Conservation (phyloP, 495 filamentous ascomycete genomes). For the Bryoglossum gracile region DNA sequence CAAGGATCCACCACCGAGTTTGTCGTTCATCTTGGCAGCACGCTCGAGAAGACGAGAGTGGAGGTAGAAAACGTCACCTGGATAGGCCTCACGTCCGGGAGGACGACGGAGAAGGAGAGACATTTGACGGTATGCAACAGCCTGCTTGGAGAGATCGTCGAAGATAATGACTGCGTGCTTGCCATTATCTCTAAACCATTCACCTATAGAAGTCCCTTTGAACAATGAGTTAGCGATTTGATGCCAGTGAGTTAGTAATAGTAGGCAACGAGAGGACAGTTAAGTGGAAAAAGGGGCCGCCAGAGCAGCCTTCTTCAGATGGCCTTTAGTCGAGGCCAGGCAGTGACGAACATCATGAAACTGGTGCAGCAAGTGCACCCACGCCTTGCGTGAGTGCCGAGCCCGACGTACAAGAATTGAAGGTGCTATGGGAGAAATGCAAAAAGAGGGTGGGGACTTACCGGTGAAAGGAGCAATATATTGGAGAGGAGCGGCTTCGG, state of each 20-base stretch:
- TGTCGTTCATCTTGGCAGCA: constrained; percentile 98
- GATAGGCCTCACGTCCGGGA: constrained; percentile 99
- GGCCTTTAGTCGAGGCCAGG: no score
- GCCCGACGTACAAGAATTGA: constrained; percentile 10
- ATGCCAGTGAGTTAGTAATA: no score
- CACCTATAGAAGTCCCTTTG: constrained; percentile 57
- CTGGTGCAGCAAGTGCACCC: no score
- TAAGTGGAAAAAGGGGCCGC: background rate
- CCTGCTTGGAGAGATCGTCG: constrained; percentile 98
- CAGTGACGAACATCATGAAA: no score
- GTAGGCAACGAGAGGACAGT: background rate
- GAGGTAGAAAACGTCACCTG: constrained; percentile 99
- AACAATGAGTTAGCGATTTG: constrained; percentile 1
- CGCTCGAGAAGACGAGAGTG: constrained; percentile 99
- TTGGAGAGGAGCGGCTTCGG: constrained; percentile 89
- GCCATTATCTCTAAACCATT: constrained; percentile 87
- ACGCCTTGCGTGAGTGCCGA: no score
- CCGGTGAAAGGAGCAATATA: constrained; percentile 95
- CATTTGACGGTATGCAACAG: constrained; percentile 99
- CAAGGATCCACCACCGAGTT: constrained; percentile 90
- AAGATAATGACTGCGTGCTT: constrained; percentile 91
- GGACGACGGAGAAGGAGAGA: constrained; percentile 98
- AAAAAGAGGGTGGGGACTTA: background rate
- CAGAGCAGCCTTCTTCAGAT: no score
- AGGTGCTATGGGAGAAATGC: constrained; percentile 23